These are phyloP conservation scores for Diaporthe ilicicola DNA, from an alignment of 2,329 filamentous ascomycete species.

Conservation along the genomic window DNA sequence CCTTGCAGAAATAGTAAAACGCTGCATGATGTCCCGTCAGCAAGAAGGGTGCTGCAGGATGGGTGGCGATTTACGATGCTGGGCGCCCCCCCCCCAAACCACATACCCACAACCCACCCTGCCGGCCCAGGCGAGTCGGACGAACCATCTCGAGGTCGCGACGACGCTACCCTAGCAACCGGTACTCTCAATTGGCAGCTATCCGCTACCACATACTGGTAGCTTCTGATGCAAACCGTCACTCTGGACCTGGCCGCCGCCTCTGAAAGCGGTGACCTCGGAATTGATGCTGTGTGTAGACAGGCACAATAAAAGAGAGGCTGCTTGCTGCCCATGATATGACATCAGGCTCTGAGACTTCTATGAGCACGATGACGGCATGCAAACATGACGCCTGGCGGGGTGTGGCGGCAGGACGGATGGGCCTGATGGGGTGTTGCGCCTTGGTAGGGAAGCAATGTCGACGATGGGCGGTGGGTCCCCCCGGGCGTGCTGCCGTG, in stretches of 20 bases:
- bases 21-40: slow-evolving; percentile 5
- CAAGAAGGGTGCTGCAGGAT: background rate
- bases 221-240: background rate
- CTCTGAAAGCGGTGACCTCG: background rate
- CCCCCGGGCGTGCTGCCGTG: slow-evolving; percentile 1
- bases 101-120: background rate
- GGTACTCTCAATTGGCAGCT: background rate
- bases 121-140: slow-evolving; percentile 7
- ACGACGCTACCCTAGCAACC: slow-evolving; percentile 2
- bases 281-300: background rate
- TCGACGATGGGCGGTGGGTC: slow-evolving; percentile 11
- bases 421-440: slow-evolving; percentile 13
- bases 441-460: slow-evolving; percentile 4
- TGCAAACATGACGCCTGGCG: slow-evolving; percentile 13
- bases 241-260: background rate
- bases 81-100: background rate
- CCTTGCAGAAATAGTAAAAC: background rate
- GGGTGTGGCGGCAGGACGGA: slow-evolving; percentile 1
- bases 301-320: background rate
- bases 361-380: slow-evolving; percentile 21
- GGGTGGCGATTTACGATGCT: slow-evolving; percentile 18
- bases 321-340: background rate
- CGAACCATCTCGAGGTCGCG: slow-evolving; percentile 5
- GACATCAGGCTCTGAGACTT: slow-evolving; percentile 16
- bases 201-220: background rate